phyloP scores from a whole-genome alignment of 768 basidiomycete genomes.

The Asterophora parasitica region DNA sequence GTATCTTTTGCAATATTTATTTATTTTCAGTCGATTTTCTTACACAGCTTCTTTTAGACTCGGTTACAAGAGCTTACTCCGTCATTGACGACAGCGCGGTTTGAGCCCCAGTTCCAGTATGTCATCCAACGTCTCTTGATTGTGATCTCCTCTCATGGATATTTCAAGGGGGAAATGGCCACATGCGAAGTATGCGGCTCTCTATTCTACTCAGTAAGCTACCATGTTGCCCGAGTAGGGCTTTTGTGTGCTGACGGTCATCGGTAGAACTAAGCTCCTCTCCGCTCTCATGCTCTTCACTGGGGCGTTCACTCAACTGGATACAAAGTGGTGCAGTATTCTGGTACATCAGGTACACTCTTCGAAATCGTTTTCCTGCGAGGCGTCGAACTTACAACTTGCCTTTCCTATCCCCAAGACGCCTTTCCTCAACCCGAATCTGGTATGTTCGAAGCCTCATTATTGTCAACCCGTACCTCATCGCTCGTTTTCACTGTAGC shows the following conservation, averaged over 20 bases:
- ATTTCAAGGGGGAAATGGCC: conserved; percentile 37
- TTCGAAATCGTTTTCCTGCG: neutral
- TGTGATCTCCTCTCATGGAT: neutral
- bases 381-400: neutral
- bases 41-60: conserved; percentile 19
- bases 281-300: conserved; percentile 32
- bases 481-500: conserved; percentile 19
- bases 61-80: conserved; percentile 33
- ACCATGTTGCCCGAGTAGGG: neutral
- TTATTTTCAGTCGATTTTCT: too few relatives aligned
- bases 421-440: conserved; percentile 41
- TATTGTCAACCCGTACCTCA: neutral
- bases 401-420: conserved; percentile 25
- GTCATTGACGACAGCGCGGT: conserved; percentile 34
- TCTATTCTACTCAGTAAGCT: conserved; percentile 31
- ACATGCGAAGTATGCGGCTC: conserved; percentile 28
- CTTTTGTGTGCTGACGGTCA: neutral
- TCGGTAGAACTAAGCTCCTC: conserved; percentile 25
- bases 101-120: conserved; percentile 39
- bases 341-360: conserved; percentile 33
- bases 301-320: conserved; percentile 35
- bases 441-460: conserved; percentile 24
- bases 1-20: conserved; percentile 14
- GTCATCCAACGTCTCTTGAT: conserved; percentile 10
- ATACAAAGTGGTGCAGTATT: conserved; percentile 40